Base-by-base conservation (phyloP, 257 asterid genomes). In the Plantago major region DNA sequence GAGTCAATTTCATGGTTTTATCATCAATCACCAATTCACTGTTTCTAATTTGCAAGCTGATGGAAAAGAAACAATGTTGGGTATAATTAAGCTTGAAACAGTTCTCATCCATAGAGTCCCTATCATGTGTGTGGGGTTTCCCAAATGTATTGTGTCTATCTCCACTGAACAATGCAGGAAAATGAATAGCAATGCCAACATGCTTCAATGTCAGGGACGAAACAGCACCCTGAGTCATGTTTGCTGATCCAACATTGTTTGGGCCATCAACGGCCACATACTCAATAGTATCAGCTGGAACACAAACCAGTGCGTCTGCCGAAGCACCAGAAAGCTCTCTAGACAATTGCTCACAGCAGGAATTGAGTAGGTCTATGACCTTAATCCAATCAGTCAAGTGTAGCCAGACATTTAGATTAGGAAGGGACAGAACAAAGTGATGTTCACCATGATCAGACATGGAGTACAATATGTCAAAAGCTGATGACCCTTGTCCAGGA, bases 341-440 rank as follows among this genome's bases (percentile, higher is more conserved):
- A n/a, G 78, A 66, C 46, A 77, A 65, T 65, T 76, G 79, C 46
- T 60, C 51, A 40, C 68, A 55, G 74, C 68, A 79, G 16, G 72
- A 67, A 55, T 65, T 70, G 49, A 88, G 73, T 37, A 82, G 61
- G 60, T 72, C 66, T 42, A 82, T 73, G 64, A 92, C 70, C 73
- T 76, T 83, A 71, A 58, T 66, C 99, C 99, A 92, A 71, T 92
- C 99, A 71, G 60, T 71, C 62, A 79, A 67, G 81, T 89, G 81
- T 60, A 86, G 74, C 99, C 99, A 89, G 61, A 86, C 50, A 77
- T 82, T 79, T 69, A 86, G 63, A 70, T 68, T 77, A 67, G 95
- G 81, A 62, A 84, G 72, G 50, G 83, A 81, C 67, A 84, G 63
- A 71, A 57, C 75, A 59, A 81, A 65, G 52, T 48, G 77, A 67